A percentile compares a stretch with the other conserved stretches of the same genome.
Evolutionary conservation across 352 stramenopile genomes (phyloP).

Genomic region (Phytopythium ostracodes): DNA sequence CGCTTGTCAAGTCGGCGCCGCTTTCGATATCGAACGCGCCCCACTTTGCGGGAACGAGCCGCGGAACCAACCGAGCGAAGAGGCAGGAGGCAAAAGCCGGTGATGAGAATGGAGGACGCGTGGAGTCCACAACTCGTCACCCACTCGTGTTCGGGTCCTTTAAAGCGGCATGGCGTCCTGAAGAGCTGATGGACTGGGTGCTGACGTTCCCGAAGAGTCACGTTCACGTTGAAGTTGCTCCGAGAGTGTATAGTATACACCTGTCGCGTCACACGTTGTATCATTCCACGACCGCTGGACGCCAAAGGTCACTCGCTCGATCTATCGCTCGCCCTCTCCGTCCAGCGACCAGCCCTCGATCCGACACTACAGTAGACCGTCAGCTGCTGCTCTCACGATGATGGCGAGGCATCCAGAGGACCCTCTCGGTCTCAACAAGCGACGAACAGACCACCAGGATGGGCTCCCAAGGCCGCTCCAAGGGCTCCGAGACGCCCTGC

Average conservation of each 20-base stretch:
- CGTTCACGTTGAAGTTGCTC: not conserved
- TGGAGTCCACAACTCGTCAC: too few species aligned
- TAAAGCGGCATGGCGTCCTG: too few species aligned
- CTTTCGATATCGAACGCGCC: not conserved
- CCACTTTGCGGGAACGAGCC: not conserved
- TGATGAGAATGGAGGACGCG: not conserved
- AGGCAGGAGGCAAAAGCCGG: not conserved
- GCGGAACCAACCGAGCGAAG: not conserved
- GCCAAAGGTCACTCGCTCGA: not conserved
- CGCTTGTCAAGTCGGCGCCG: not conserved
- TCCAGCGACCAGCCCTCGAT: not conserved
- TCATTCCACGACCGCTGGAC: not conserved
- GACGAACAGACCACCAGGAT: too few species aligned
- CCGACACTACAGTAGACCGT: too few species aligned
- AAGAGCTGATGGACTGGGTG: not conserved
- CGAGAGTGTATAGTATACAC: not conserved
- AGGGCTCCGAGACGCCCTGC: conserved; percentile 39
- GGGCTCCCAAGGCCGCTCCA: conserved; percentile 11
- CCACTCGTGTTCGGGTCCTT: not conserved
- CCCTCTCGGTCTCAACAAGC: not conserved
- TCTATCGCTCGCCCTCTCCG: not conserved
- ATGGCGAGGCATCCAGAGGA: not conserved
- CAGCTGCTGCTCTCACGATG: not conserved
- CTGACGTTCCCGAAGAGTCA: not conserved
- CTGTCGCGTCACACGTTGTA: not conserved